These are phyloP conservation scores for Irpex lacteus DNA, from an alignment of 1,284 basidiomycete genomes.

Conservation along the genomic window DNA sequence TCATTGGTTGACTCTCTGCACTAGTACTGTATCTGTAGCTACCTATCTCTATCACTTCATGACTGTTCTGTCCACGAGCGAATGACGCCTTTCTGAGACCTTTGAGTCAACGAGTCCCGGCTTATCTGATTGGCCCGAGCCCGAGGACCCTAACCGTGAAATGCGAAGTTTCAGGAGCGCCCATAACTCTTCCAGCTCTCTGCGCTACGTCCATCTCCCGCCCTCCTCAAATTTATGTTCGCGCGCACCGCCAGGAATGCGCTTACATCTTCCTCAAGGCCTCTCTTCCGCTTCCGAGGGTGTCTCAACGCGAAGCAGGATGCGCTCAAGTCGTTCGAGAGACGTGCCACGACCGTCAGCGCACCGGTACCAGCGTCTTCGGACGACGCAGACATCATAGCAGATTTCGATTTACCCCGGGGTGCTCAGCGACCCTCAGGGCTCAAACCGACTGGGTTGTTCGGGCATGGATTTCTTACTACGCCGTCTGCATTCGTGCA, in stretches of 20 bases:
- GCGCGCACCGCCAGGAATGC: slow-evolving; percentile 43
- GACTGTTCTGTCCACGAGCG: neutral
- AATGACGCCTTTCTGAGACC: neutral
- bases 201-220: slow-evolving; percentile 7
- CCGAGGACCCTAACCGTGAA: neutral
- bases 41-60: neutral
- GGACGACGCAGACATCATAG: slow-evolving; percentile 62
- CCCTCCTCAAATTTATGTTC: slow-evolving; percentile 45
- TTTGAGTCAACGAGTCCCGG: neutral
- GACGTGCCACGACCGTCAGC: slow-evolving; percentile 31
- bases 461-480: slow-evolving; percentile 63
- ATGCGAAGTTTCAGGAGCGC: neutral
- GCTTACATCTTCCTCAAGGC: slow-evolving; percentile 35
- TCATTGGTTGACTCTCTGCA: neutral
- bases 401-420: slow-evolving; percentile 69
- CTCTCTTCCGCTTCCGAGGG: slow-evolving; percentile 42
- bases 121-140: neutral
- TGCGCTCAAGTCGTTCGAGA: slow-evolving; percentile 15
- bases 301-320: slow-evolving; percentile 34
- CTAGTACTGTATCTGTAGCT: neutral
- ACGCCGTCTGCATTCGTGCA: slow-evolving; percentile 60
- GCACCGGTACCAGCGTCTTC: slow-evolving; percentile 43
- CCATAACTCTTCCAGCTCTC: neutral
- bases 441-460: slow-evolving; percentile 63
- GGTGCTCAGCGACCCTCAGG: slow-evolving; percentile 34